A percentile compares a stretch with the other conserved stretches of the same genome.
Conservation (phyloP, 192 early-diverging fungal species). For the Rhizoclosmatium sp. region DNA sequence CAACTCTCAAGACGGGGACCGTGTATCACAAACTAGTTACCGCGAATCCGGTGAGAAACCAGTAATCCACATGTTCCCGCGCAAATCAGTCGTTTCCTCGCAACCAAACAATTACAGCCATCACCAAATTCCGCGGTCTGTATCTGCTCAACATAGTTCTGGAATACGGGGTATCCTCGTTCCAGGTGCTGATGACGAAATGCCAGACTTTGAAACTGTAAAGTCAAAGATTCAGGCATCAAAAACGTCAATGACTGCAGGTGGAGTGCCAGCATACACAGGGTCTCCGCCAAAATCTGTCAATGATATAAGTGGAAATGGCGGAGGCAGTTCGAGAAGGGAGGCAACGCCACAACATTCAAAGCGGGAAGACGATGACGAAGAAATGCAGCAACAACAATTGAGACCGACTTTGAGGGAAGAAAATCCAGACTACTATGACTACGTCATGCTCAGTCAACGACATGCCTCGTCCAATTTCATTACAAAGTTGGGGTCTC, state of each 20-base stretch:
- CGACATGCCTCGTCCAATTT: slow-evolving; percentile 61
- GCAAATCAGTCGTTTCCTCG: slow-evolving; percentile 49
- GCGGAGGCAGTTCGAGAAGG: background rate
- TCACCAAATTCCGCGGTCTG: background rate
- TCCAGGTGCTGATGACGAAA: background rate
- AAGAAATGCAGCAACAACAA: background rate
- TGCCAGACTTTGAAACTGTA: background rate
- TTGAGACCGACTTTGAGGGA: slow-evolving; percentile 27
- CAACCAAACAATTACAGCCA: slow-evolving; percentile 9
- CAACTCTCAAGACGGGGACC: background rate
- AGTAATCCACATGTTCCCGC: slow-evolving; percentile 52
- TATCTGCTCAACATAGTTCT: background rate
- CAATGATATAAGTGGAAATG: background rate
- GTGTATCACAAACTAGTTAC: background rate
- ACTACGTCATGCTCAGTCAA: slow-evolving; percentile 63
- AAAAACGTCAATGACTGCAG: slow-evolving; percentile 6
- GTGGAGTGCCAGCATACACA: background rate
- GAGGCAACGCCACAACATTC: background rate
- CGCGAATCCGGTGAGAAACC: slow-evolving; percentile 43
- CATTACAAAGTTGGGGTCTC: slow-evolving; percentile 65
- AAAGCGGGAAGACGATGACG: background rate
- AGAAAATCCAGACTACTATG: slow-evolving; percentile 57
- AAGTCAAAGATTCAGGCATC: background rate
- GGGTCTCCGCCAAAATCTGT: background rate
- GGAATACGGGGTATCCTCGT: background rate